Percentiles rank a stretch among this genome's conserved stretches.
phyloP scores from a whole-genome alignment of 2,329 filamentous ascomycete species.

The Aureobasidium sp. region DNA sequence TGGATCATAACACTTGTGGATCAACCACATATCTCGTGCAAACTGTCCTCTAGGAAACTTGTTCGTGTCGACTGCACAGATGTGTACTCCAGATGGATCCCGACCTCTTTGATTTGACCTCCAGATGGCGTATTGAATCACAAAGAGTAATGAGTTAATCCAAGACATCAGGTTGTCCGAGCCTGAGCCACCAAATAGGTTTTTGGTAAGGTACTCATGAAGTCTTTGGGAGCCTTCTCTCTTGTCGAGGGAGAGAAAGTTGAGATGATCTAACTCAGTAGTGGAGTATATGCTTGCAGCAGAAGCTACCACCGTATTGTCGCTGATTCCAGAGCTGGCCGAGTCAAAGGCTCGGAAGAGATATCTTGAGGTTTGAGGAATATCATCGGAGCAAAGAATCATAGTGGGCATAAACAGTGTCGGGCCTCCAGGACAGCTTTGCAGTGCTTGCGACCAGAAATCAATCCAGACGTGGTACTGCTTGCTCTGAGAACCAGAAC shows the following conservation, averaged over 20 bases:
- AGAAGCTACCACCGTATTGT: not conserved
- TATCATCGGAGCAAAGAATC: not conserved
- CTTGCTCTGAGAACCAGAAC: not conserved
- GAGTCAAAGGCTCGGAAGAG: not conserved
- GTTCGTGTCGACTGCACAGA: not conserved
- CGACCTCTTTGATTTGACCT: not conserved
- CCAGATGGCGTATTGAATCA: not conserved
- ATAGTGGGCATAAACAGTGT: not conserved
- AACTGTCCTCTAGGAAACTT: not conserved
- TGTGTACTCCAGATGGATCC: not conserved
- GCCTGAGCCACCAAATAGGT: not conserved
- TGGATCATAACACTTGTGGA: no score
- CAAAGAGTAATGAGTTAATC: not conserved
- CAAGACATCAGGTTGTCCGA: not conserved
- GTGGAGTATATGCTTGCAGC: not conserved
- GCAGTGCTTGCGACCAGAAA: not conserved
- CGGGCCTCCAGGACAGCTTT: no score
- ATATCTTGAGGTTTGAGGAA: not conserved
- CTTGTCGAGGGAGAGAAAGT: not conserved
- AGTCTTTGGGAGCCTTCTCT: not conserved
- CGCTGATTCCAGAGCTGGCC: not conserved
- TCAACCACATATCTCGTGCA: not conserved
- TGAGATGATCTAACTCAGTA: no score
- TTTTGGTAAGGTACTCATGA: not conserved
- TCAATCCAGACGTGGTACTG: not conserved